A percentile compares a stretch with the other conserved stretches of the same genome.
These are phyloP conservation scores for Cutaneotrichosporon dermatis DNA, from an alignment of 1,284 basidiomycete genomes.

Conservation along the genomic window DNA sequence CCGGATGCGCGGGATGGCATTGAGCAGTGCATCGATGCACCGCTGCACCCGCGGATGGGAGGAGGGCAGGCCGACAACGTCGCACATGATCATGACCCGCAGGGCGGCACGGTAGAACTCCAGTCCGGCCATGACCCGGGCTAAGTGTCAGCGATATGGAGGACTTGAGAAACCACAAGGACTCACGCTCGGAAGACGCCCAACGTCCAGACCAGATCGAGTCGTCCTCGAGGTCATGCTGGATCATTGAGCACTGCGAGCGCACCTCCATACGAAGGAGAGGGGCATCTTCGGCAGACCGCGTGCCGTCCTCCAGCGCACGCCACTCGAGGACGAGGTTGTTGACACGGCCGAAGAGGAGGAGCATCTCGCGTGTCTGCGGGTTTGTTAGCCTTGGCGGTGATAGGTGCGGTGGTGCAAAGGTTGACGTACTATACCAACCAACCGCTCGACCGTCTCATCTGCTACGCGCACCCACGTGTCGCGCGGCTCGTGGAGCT, in stretches of 20 bases:
- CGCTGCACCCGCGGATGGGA: not conserved
- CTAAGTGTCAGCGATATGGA: too few relatives aligned
- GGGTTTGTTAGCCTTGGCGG: not conserved
- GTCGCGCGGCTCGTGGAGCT: not conserved
- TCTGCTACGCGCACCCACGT: not conserved
- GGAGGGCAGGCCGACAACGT: not conserved
- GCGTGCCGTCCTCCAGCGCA: not conserved
- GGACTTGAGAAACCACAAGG: not conserved
- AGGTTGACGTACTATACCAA: not conserved
- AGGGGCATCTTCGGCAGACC: not conserved
- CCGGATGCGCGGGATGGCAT: not conserved
- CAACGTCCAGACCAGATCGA: not conserved
- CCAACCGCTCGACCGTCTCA: not conserved
- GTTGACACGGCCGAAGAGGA: not conserved
- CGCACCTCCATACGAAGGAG: not conserved
- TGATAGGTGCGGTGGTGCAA: not conserved
- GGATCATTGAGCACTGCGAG: not conserved
- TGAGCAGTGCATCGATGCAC: not conserved
- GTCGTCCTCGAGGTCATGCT: not conserved
- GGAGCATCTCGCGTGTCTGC: slow-evolving; percentile 1
- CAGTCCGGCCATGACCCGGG: too few relatives aligned
- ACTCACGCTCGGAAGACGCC: not conserved
- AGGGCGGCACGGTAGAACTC: slow-evolving; percentile 1
- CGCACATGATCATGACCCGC: not conserved
- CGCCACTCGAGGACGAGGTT: not conserved